Percentiles rank a stretch among this genome's conserved stretches.
Conservation (phyloP, 2,329 filamentous ascomycete genomes). For the Penicillium olsonii region DNA sequence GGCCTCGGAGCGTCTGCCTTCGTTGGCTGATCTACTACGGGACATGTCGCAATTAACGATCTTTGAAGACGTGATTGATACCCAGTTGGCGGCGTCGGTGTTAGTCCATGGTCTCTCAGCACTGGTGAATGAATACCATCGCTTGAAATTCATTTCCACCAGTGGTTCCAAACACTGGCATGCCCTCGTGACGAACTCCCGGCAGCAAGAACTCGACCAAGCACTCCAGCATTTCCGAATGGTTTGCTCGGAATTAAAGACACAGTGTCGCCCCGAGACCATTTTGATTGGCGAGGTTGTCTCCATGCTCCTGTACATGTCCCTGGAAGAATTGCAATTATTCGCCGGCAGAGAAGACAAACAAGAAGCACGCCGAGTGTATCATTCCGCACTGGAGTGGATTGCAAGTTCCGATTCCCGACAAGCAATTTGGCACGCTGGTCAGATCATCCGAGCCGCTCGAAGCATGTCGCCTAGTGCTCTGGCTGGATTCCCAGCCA, state of each 20-base stretch:
- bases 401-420: constrained; percentile 38
- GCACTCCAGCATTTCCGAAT: constrained; percentile 56
- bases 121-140: constrained; percentile 66
- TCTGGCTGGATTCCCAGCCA: constrained; percentile 66
- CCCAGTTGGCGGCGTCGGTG: constrained; percentile 59
- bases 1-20: constrained; percentile 36
- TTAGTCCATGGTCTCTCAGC: constrained; percentile 67
- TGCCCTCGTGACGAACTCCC: constrained; percentile 51
- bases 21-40: constrained; percentile 53
- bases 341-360: constrained; percentile 48
- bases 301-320: constrained; percentile 42
- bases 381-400: constrained; percentile 40
- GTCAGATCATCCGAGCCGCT: constrained; percentile 65
- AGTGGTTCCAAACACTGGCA: constrained; percentile 44
- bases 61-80: constrained; percentile 56
- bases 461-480: constrained; percentile 55
- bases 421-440: constrained; percentile 64
- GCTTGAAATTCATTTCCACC: constrained; percentile 49
- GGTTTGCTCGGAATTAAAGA: constrained; percentile 22
- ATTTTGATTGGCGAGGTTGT: constrained; percentile 36
- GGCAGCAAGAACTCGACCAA: constrained; percentile 64
- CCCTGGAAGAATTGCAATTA: constrained; percentile 46
- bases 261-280: constrained; percentile 26
- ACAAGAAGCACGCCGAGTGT: constrained; percentile 39
- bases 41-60: constrained; percentile 56